phyloP scores from a whole-genome alignment of 257 asterid genomes.

The Cynanchum wilfordii region DNA sequence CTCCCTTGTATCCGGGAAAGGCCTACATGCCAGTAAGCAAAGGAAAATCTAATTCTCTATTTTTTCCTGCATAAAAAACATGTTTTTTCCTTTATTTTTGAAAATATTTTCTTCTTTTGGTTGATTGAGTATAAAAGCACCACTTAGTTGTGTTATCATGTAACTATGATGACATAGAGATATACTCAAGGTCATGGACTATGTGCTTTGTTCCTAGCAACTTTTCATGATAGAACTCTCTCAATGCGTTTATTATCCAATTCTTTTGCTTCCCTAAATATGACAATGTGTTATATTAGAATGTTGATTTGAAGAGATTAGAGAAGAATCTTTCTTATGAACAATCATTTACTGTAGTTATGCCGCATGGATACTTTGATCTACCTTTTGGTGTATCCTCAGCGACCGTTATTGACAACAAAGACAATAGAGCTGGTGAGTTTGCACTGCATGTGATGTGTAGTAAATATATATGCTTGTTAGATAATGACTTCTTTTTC shows the following conservation, averaged over 20 bases:
- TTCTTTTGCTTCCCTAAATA: no score
- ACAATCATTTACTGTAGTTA: slow-evolving; percentile 42
- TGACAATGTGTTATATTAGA: neutral
- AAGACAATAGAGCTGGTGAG: slow-evolving; percentile 92
- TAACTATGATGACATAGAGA: neutral
- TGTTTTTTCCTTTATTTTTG: neutral
- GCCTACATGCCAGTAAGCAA: neutral
- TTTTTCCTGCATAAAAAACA: neutral
- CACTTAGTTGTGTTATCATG: neutral
- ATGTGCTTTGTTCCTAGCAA: neutral
- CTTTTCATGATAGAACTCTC: neutral
- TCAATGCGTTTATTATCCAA: neutral
- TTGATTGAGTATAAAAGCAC: neutral
- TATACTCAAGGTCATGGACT: neutral
- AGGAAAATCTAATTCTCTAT: neutral
- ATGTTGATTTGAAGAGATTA: slow-evolving; percentile 1
- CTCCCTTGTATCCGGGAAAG: neutral
- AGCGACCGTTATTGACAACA: slow-evolving; percentile 87
- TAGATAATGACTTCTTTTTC: slow-evolving; percentile 20
- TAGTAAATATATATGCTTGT: neutral
- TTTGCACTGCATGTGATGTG: slow-evolving; percentile 16
- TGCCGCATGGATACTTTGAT: slow-evolving; percentile 76
- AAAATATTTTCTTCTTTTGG: neutral
- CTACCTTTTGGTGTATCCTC: slow-evolving; percentile 94
- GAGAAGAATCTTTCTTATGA: neutral